Conservation (phyloP, 192 early-diverging fungal species). For the Coemansia sp. region DNA sequence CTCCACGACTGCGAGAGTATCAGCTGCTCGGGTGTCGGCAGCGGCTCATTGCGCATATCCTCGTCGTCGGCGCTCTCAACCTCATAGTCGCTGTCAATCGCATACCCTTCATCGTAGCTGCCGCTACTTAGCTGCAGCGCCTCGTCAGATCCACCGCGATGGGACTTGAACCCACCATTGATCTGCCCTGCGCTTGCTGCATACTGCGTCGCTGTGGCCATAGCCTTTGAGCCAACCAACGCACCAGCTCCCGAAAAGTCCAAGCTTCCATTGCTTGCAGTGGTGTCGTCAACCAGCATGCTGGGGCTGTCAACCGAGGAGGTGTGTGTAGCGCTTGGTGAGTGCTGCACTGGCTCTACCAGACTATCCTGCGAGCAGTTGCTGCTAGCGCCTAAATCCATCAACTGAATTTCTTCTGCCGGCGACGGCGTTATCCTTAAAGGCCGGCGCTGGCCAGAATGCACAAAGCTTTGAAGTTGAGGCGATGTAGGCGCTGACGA, state of each 20-base stretch:
- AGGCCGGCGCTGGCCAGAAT: neutral
- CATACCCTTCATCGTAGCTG: neutral
- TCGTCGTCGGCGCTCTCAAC: conserved; percentile 13
- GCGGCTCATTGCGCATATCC: conserved; percentile 29
- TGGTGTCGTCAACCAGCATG: neutral
- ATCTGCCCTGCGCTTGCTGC: neutral
- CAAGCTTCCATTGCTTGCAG: neutral
- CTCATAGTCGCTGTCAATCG: neutral
- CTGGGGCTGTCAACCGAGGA: neutral
- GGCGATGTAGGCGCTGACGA: conserved; percentile 28
- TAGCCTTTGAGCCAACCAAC: neutral
- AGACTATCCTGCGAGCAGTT: neutral
- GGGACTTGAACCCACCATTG: neutral
- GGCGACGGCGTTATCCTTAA: neutral
- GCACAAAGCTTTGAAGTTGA: conserved; percentile 6
- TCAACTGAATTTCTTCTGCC: neutral
- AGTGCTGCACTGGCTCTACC: neutral
- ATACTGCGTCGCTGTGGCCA: neutral
- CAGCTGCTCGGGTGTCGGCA: conserved; percentile 51
- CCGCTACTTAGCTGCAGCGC: neutral
- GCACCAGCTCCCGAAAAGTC: neutral
- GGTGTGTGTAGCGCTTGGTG: neutral
- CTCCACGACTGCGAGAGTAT: conserved; percentile 55
- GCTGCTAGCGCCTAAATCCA: neutral
- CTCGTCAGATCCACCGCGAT: neutral